Conservation (phyloP, 345 rosid species). For the Eucalyptus sp. region DNA sequence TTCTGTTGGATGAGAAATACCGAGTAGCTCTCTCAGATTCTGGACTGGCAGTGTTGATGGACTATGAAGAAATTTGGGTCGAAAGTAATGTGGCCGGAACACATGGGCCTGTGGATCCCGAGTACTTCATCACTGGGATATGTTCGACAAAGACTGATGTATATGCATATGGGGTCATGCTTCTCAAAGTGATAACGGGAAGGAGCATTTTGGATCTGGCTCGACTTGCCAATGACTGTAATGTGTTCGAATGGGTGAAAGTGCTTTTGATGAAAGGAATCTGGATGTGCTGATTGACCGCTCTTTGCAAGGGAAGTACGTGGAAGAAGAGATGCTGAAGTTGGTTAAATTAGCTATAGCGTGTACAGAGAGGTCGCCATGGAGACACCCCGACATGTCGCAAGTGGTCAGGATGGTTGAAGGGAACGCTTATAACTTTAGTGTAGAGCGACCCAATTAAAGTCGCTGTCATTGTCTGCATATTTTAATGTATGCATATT, state of each 20-base stretch:
- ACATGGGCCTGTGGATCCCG: background rate
- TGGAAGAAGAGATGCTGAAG: background rate
- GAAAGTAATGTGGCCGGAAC: background rate
- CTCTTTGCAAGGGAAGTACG: background rate
- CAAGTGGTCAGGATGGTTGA: background rate
- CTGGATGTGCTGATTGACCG: background rate
- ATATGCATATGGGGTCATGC: background rate
- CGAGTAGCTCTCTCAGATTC: background rate
- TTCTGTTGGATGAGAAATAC: background rate
- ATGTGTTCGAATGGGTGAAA: background rate
- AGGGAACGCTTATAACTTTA: background rate
- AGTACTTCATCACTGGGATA: background rate
- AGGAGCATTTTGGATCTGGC: background rate
- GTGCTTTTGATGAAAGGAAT: background rate
- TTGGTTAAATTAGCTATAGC: background rate
- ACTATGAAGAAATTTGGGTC: background rate
- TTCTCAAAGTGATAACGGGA: background rate
- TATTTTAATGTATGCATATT: background rate
- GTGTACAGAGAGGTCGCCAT: background rate
- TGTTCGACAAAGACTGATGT: background rate
- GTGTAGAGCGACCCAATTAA: background rate
- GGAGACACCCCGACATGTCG: background rate
- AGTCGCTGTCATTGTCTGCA: background rate
- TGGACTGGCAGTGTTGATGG: background rate
- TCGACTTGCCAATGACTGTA: background rate